Base-by-base conservation (phyloP, 176 grass and related monocot genomes). In the Ensete ventricosum region DNA sequence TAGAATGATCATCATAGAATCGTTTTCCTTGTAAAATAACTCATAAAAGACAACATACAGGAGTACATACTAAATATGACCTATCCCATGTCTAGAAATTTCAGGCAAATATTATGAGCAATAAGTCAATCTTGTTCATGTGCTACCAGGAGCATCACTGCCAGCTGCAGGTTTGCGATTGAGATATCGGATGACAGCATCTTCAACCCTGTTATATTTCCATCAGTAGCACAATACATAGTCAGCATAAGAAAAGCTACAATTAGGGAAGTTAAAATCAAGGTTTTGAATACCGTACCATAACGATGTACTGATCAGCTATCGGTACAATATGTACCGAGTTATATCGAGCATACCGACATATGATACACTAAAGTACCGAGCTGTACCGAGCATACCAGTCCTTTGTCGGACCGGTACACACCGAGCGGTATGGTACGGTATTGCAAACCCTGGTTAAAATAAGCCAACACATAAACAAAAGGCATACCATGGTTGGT, bases 401-500 rank as follows among this genome's bases (percentile, higher is more conserved):
- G 24, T 25, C 24, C 24, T 25, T 0, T 25, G 1, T 25, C 24
- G 1, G 24, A 25, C 24, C 24, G 24, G 24, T 25, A 25, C 24
- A 25, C 24, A 25, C 24, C 24, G 24, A 25, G 24, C 24, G 24
- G 24, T 25, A 25, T 25, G 24, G 24, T 25, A 25, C 24, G 24
- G 24, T 25, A 25, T 25, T 25, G 24, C 24, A 25, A 25, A 25
- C 24, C 24, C 24, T 25, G 1, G 59, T 51, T 29, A 21, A 49
- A 10, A 1, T 65, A 13, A 14, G 50, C 29, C 29, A 34, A 34
- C 29, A 34, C 29, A 34, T 34, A 34, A 5, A 34, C 29, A 34
- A 71, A 78, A 54, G 76, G 74, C 75, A 78, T 77, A 98, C 94
- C 94, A 98, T 62, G 90, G 90, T 82, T 93, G 94, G 69, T 87